Evolutionary conservation across 2,329 filamentous ascomycete genomes (phyloP).

Genomic region (Colletotrichum australisinense): DNA sequence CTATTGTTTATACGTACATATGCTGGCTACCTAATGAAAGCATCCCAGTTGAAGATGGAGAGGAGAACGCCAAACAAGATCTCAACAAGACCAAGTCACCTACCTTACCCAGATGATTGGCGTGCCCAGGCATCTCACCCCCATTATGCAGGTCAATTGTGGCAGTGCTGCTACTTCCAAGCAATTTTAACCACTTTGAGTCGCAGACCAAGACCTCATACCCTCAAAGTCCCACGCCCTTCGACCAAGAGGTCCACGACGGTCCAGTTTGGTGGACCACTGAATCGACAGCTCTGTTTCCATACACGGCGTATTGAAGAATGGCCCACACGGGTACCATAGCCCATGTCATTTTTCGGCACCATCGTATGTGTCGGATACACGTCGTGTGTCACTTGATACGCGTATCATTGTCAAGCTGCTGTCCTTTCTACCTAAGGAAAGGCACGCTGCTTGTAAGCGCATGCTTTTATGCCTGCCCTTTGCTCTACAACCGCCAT

Average conservation of each 20-base stretch:
- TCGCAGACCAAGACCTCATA: background rate
- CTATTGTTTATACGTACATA: too few relatives aligned
- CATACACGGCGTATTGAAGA: background rate
- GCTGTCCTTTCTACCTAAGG: slow-evolving; percentile 15
- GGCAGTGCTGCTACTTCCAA: slow-evolving; percentile 21
- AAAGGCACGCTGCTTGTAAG: slow-evolving; percentile 5
- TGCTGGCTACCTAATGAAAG: too few relatives aligned
- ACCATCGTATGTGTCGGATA: slow-evolving; percentile 2
- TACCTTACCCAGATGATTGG: background rate
- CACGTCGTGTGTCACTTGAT: slow-evolving; percentile 15
- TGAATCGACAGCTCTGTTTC: background rate
- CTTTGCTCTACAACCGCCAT: slow-evolving; percentile 10
- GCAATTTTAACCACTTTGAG: slow-evolving; percentile 2
- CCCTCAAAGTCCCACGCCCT: background rate
- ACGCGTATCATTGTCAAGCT: slow-evolving; percentile 29
- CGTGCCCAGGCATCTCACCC: slow-evolving; percentile 3
- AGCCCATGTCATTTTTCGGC: background rate
- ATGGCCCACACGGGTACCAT: background rate
- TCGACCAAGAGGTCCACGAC: background rate
- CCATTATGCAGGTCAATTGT: slow-evolving; percentile 23
- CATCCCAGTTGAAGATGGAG: background rate
- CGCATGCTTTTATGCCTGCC: slow-evolving; percentile 3
- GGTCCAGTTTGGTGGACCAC: background rate
- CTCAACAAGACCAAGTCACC: background rate
- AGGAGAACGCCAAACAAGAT: background rate